These are phyloP conservation scores for Physaria fendleri DNA, from an alignment of 345 rosid genomes.

Conservation along the genomic window DNA sequence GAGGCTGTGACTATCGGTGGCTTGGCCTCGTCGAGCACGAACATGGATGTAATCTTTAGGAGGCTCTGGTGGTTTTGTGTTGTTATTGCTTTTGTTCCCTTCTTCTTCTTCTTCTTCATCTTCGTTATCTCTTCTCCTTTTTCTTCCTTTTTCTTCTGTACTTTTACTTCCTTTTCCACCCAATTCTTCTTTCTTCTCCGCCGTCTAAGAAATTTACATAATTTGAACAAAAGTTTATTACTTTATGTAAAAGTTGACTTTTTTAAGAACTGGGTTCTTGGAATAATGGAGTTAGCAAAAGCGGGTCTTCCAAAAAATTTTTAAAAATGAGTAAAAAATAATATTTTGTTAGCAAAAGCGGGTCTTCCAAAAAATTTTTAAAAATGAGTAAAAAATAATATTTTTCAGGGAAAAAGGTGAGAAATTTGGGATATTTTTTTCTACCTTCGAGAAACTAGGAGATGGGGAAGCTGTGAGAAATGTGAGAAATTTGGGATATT, in stretches of 20 bases:
- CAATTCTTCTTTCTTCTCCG: constrained; percentile 34
- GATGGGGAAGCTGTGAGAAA: constrained; percentile 19
- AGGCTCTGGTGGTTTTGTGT: constrained; percentile 46
- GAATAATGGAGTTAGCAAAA: not conserved
- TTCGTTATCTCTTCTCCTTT: constrained; percentile 16
- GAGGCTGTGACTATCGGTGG: constrained; percentile 94
- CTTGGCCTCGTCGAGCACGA: constrained; percentile 92
- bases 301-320: not conserved
- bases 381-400: not conserved
- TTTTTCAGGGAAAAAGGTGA: not conserved
- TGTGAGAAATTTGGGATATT: not conserved
- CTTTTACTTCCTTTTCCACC: constrained; percentile 28
- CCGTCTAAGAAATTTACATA: constrained; percentile 10
- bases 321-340: not conserved
- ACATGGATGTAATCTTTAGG: constrained; percentile 82
- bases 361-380: not conserved
- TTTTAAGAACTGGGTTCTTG: constrained; percentile 5
- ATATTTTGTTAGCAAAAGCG: not conserved
- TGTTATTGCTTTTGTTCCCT: constrained; percentile 7
- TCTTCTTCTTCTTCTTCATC: not conserved
- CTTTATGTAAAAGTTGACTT: constrained; percentile 9
- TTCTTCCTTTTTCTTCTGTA: constrained; percentile 30
- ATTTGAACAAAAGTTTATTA: not conserved
- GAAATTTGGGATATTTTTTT: not conserved
- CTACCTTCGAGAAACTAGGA: constrained; percentile 35